Conservation (phyloP, 306 rosid species). For the Heteromeles arbutifolia region DNA sequence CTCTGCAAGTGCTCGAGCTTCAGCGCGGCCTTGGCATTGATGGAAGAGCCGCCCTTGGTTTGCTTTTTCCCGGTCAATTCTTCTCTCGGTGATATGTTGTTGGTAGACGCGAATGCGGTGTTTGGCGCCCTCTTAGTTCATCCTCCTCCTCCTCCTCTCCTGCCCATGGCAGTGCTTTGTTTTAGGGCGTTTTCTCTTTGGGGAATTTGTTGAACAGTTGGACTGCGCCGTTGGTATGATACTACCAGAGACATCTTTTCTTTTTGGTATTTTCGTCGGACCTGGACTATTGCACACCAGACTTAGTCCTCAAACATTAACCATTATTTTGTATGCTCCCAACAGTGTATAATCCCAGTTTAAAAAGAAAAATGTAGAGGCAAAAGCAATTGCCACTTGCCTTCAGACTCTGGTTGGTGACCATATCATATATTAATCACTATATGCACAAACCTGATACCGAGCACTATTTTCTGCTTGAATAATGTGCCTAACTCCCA, state of each 20-base stretch:
- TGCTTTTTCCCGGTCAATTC: conserved; percentile 51
- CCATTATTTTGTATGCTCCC: not conserved
- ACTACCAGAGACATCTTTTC: not conserved
- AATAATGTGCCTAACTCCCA: conserved; percentile 75
- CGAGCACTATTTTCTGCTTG: conserved; percentile 82
- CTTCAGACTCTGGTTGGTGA: not conserved
- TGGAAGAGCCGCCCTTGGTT: conserved; percentile 25
- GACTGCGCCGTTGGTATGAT: not conserved
- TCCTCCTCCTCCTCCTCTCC: too few relatives aligned
- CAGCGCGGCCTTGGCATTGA: conserved; percentile 32
- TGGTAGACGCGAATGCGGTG: conserved; percentile 8
- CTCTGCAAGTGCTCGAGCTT: conserved; percentile 53
- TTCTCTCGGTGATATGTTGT: conserved; percentile 54
- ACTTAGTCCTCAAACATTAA: not conserved
- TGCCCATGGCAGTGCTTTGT: too few relatives aligned
- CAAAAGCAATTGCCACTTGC: not conserved
- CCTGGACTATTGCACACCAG: not conserved
- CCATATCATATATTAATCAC: too few relatives aligned
- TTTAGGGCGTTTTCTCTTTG: too few relatives aligned
- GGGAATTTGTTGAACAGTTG: too few relatives aligned
- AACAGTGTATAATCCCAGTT: not conserved
- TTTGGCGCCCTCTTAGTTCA: not conserved
- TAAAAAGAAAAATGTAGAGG: not conserved
- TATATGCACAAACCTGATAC: conserved; percentile 52
- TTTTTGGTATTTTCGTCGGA: not conserved